phyloP scores from a whole-genome alignment of 495 filamentous ascomycete genomes.

The Xylaria bambusicola region DNA sequence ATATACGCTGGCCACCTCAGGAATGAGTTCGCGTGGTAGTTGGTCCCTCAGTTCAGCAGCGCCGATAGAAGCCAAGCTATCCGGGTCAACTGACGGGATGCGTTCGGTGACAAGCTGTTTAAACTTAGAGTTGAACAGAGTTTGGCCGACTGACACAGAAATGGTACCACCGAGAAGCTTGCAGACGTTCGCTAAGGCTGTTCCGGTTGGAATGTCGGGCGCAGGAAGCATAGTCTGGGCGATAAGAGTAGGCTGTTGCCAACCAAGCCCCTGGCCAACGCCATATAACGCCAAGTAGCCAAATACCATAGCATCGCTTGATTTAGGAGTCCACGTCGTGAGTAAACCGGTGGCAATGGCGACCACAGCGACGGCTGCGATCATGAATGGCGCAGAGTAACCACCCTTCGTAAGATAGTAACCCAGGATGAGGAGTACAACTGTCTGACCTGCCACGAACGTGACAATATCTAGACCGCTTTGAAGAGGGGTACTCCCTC shows the following conservation, averaged over 20 bases:
- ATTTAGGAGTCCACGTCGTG: slow-evolving; percentile 50
- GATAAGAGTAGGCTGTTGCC: slow-evolving; percentile 54
- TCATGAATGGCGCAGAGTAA: slow-evolving; percentile 72
- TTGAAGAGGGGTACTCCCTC: slow-evolving; percentile 50
- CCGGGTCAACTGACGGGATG: slow-evolving; percentile 1
- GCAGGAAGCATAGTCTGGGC: slow-evolving; percentile 50
- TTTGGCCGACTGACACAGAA: slow-evolving; percentile 56
- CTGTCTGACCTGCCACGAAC: neutral
- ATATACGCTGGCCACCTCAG: neutral
- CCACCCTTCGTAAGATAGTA: slow-evolving; percentile 60
- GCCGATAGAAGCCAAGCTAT: neutral
- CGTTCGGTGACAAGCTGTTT: neutral
- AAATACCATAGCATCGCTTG: slow-evolving; percentile 47
- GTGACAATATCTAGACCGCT: neutral
- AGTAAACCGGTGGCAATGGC: slow-evolving; percentile 66
- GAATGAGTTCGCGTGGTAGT: neutral
- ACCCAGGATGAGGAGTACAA: slow-evolving; percentile 52
- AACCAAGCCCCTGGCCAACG: slow-evolving; percentile 55
- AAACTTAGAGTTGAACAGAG: slow-evolving; percentile 4
- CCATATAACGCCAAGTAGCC: slow-evolving; percentile 64
- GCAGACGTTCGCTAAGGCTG: slow-evolving; percentile 54
- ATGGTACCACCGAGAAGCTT: slow-evolving; percentile 59
- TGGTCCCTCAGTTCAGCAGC: neutral
- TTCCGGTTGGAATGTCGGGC: slow-evolving; percentile 53
- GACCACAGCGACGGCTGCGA: slow-evolving; percentile 55